Evolutionary conservation across 768 basidiomycete genomes (phyloP), one percentile per base, ranked within the genome.

Genomic region (Boletus tylopilopsis): DNA sequence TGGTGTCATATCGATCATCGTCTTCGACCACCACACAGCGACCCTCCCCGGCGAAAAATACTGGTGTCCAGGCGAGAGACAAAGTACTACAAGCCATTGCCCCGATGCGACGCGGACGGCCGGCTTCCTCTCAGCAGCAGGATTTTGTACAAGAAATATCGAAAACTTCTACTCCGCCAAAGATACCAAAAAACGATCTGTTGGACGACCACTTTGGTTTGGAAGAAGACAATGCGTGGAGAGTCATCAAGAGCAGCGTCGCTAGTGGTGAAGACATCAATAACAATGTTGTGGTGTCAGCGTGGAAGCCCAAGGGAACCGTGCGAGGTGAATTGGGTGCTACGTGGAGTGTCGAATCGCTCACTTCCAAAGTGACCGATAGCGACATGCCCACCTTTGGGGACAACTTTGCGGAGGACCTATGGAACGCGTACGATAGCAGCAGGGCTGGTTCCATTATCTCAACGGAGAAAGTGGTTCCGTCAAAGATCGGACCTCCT

Each of bases 31-130:
- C 45, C 9, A 23, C 42, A 6, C 67, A 62, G 37, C 56, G 60
- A 42, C 37, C 54, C 22, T 38, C 50, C 23, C 47, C 49, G 18
- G 49, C 59, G n/a, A 69, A 62, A 44, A 55, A 77, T 54, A 74
- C 80, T 24, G 86, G 82, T 23, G 62, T 84, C 25, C 83, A 87
- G 57, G 84, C 84, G 9, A 80, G 85, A 34, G 87, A 90, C 49
- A 86, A 82, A 59, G 86, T 87, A 5, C 72, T 89, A 18, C 88
- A 89, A 57, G 87, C 87, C 12, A 85, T 90, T 48, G 83, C 84
- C 27, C 87, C 89, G 0, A 83, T 87, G 82, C 79, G 87, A 33
- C 73, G 86, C 29, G 88, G 87, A 16, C 75, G 87, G 21, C 85
- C 86, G 3, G 64, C 68, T 55, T 52, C 54, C 42, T 62, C 69